Conservation (phyloP, 148 eudicot genomes). For the Vaccinium darrowii region DNA sequence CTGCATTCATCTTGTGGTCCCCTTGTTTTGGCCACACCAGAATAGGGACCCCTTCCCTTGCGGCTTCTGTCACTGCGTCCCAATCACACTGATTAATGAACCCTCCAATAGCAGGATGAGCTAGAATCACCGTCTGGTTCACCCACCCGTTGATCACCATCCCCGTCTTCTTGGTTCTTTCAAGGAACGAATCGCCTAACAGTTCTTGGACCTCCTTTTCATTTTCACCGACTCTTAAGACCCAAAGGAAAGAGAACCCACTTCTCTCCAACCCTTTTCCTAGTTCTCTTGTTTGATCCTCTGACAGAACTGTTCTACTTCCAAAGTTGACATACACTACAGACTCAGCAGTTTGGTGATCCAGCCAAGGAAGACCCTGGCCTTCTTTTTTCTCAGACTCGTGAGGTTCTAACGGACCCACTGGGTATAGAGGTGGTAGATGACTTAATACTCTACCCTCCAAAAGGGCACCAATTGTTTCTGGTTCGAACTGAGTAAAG, state of each 20-base stretch:
- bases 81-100: slow-evolving; percentile 19
- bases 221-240: slow-evolving; percentile 12
- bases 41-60: slow-evolving; percentile 14
- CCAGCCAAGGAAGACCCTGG: slow-evolving; percentile 28
- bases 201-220: background rate
- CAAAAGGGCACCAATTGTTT: slow-evolving; percentile 28
- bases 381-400: slow-evolving; percentile 10
- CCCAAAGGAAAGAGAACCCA: slow-evolving; percentile 36
- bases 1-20: slow-evolving; percentile 25
- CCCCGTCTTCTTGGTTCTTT: slow-evolving; percentile 14
- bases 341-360: slow-evolving; percentile 25
- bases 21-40: slow-evolving; percentile 23
- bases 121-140: slow-evolving; percentile 17
- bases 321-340: slow-evolving; percentile 41
- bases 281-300: slow-evolving; percentile 35
- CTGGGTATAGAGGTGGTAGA: slow-evolving; percentile 28
- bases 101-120: slow-evolving; percentile 20
- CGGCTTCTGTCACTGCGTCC: slow-evolving; percentile 16
- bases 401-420: slow-evolving; percentile 29
- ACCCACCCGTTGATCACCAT: slow-evolving; percentile 1
- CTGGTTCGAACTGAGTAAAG: slow-evolving; percentile 29
- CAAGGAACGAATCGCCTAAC: background rate
- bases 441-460: slow-evolving; percentile 8
- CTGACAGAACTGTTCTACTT: slow-evolving; percentile 28
- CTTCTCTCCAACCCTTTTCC: slow-evolving; percentile 36